Evolutionary conservation across 2,329 filamentous ascomycete genomes (phyloP).

Genomic region (Pseudogymnoascus sp.): DNA sequence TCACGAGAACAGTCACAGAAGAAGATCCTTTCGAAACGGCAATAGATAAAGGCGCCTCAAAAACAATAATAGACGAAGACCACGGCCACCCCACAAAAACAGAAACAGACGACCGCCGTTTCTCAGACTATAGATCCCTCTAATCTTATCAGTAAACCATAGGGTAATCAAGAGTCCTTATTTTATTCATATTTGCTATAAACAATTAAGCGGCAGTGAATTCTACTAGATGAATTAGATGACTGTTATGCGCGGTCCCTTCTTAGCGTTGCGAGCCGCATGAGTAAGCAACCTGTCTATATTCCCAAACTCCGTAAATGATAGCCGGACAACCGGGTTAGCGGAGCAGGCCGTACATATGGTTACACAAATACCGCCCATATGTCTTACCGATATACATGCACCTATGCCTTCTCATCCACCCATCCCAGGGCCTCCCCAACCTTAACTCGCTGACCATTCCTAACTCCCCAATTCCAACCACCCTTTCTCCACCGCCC

Average conservation of each 20-base stretch:
- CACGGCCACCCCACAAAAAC: neutral
- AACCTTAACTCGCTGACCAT: slow-evolving; percentile 81
- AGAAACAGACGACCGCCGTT: neutral
- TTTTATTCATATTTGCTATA: neutral
- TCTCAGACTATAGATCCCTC: neutral
- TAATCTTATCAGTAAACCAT: neutral
- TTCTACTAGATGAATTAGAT: neutral
- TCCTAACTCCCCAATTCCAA: slow-evolving; percentile 79
- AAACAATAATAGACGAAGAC: neutral
- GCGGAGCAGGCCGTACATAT: neutral
- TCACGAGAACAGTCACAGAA: neutral
- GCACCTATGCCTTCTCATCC: slow-evolving; percentile 32
- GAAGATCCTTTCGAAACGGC: neutral
- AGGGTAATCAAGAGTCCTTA: neutral
- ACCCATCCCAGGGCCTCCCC: slow-evolving; percentile 78
- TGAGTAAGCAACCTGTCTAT: neutral
- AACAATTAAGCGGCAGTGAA: neutral
- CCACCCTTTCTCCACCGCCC: slow-evolving; percentile 52
- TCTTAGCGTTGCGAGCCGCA: neutral
- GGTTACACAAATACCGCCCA: neutral
- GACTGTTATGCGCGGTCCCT: neutral
- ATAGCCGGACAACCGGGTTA: neutral
- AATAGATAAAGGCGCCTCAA: neutral
- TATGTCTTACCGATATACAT: slow-evolving; percentile 1
- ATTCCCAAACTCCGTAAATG: neutral